Conservation (phyloP, 129 eudicot genomes). For the Pulicaria dysenterica region DNA sequence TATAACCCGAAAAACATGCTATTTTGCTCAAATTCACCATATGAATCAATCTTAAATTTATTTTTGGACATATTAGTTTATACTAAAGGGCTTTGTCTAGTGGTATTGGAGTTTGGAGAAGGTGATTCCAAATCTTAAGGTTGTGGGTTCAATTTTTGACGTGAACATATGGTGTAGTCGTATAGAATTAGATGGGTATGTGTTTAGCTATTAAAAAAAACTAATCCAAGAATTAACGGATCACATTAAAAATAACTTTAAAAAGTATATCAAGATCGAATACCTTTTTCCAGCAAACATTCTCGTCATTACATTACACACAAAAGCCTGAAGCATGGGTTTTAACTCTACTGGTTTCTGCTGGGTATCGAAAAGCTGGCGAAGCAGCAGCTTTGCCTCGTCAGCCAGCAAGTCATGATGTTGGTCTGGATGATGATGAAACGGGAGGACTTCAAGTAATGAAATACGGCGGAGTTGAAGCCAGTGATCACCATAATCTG, state of each 20-base stretch:
- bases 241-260: slow-evolving; percentile 14
- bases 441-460: slow-evolving; percentile 39
- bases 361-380: slow-evolving; percentile 14
- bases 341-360: slow-evolving; percentile 29
- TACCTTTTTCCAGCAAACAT: slow-evolving; percentile 67
- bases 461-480: slow-evolving; percentile 44
- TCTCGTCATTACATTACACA: slow-evolving; percentile 48
- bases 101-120: too few relatives aligned
- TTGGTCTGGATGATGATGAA: slow-evolving; percentile 33
- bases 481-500: slow-evolving; percentile 47
- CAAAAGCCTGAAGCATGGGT: slow-evolving; percentile 38
- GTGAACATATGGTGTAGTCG: too few relatives aligned
- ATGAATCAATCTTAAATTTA: too few relatives aligned
- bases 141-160: too few relatives aligned
- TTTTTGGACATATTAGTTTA: too few relatives aligned
- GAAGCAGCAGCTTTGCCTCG: slow-evolving; percentile 39
- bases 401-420: slow-evolving; percentile 26
- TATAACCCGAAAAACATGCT: too few relatives aligned
- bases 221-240: not conserved
- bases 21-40: too few relatives aligned
- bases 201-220: too few relatives aligned
- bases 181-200: too few relatives aligned
- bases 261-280: slow-evolving; percentile 17
- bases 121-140: too few relatives aligned
- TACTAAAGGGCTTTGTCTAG: too few relatives aligned